Conservation (phyloP, 148 eudicot species). For the Rhododendron molle region DNA sequence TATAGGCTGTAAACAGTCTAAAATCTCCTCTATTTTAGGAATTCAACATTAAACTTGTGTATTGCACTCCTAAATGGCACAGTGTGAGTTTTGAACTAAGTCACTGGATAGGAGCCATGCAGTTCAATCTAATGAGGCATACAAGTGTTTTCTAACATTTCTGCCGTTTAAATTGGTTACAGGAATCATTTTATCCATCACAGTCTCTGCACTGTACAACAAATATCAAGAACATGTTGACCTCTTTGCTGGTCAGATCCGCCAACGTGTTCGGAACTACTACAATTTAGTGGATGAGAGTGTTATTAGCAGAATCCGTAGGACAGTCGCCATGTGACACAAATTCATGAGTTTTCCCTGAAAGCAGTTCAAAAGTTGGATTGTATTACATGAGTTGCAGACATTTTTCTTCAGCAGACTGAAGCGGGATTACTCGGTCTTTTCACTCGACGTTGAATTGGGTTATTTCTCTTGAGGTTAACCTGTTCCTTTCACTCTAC, state of each 20-base stretch:
- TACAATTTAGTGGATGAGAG: conserved; percentile 67
- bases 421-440: not conserved
- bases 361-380: not conserved
- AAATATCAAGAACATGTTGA: conserved; percentile 53
- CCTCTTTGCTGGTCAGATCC: conserved; percentile 49
- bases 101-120: not conserved
- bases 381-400: not conserved
- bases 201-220: conserved; percentile 73
- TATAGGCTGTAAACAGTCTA: not conserved
- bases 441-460: not conserved
- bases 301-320: conserved; percentile 47
- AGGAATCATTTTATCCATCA: conserved; percentile 64
- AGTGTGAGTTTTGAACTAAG: not conserved
- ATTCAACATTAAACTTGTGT: not conserved
- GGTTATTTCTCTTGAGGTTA: not conserved
- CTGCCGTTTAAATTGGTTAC: conserved; percentile 5
- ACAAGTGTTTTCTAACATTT: not conserved
- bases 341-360: conserved; percentile 18
- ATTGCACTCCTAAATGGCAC: not conserved
- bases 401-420: not conserved
- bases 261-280: conserved; percentile 47
- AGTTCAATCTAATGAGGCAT: not conserved
- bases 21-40: not conserved
- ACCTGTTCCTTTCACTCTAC: not conserved
- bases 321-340: conserved; percentile 36